Evolutionary conservation across 129 eudicot species (phyloP).

Genomic region (Lactuca sativa): DNA sequence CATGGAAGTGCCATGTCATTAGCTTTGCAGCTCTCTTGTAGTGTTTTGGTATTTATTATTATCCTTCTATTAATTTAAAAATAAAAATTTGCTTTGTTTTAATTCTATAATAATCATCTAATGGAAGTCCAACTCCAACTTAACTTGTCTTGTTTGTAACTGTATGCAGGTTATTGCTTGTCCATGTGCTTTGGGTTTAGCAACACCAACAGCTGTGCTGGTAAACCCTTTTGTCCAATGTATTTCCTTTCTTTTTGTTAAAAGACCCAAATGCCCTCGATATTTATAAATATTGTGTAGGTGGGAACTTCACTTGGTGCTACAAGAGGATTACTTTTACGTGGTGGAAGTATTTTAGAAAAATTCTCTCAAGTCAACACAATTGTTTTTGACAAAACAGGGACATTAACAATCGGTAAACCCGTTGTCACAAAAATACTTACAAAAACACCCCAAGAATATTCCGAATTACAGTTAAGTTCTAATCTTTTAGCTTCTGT

Average conservation of each 20-base stretch:
- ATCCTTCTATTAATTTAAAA: not conserved
- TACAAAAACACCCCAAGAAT: slow-evolving; percentile 36
- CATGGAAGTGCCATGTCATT: slow-evolving; percentile 80
- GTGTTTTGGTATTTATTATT: slow-evolving; percentile 71
- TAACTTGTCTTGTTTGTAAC: slow-evolving; percentile 19
- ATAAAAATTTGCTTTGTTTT: no score
- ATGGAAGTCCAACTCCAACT: not conserved
- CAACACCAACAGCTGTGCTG: slow-evolving; percentile 99
- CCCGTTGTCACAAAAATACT: slow-evolving; percentile 87
- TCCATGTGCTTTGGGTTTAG: slow-evolving; percentile 99
- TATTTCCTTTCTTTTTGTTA: not conserved
- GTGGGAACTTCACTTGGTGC: slow-evolving; percentile 99
- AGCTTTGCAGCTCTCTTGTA: slow-evolving; percentile 99
- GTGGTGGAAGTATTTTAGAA: slow-evolving; percentile 96
- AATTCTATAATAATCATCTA: not conserved
- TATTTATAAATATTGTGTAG: slow-evolving; percentile 27
- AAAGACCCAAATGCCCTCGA: not conserved
- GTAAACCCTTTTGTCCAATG: slow-evolving; percentile 40
- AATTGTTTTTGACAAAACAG: slow-evolving; percentile 95
- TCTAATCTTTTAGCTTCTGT: slow-evolving; percentile 6
- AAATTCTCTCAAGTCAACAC: slow-evolving; percentile 78
- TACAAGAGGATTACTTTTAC: slow-evolving; percentile 89
- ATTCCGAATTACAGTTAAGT: slow-evolving; percentile 50
- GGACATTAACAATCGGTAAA: slow-evolving; percentile 89
- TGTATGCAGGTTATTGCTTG: slow-evolving; percentile 84